Evolutionary conservation across 2,329 filamentous ascomycete genomes (phyloP).

Genomic region (Penicillium sp.): DNA sequence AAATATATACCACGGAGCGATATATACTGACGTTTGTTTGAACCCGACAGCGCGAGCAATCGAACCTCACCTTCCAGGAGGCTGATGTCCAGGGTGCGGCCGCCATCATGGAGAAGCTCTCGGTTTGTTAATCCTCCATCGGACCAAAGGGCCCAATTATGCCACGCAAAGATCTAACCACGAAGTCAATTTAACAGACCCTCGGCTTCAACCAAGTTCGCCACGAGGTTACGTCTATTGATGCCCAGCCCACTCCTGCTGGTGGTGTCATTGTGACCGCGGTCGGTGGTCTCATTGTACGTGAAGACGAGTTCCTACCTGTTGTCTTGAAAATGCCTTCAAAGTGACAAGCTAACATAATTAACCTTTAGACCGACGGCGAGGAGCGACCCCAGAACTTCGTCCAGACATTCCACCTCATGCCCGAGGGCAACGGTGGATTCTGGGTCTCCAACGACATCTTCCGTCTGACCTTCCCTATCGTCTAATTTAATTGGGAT

Average conservation of each 20-base stretch:
- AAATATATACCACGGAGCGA: background rate
- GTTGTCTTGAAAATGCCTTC: too few relatives aligned
- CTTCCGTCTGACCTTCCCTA: constrained; percentile 79
- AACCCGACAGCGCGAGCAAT: constrained; percentile 65
- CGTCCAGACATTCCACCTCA: constrained; percentile 83
- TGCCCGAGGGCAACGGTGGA: constrained; percentile 64
- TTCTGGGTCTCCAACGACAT: constrained; percentile 94
- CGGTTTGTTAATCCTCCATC: constrained; percentile 54
- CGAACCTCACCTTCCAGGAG: constrained; percentile 93
- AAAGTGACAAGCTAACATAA: background rate
- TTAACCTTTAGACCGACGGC: constrained; percentile 69
- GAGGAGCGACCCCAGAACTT: constrained; percentile 87
- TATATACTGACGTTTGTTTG: too few relatives aligned
- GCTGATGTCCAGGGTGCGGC: constrained; percentile 62
- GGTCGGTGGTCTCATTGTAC: constrained; percentile 80
- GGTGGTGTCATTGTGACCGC: constrained; percentile 83
- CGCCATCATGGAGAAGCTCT: constrained; percentile 76
- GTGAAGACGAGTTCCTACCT: constrained; percentile 26
- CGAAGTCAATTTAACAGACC: constrained; percentile 47
- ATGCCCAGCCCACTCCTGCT: constrained; percentile 74
- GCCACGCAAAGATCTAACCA: background rate
- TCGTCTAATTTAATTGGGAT: constrained; percentile 11
- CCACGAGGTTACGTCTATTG: constrained; percentile 74
- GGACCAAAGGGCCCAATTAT: background rate
- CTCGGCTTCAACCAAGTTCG: constrained; percentile 80